A percentile compares a stretch with the other conserved stretches of the same genome.
phyloP scores from a whole-genome alignment of 1,284 basidiomycete genomes.

The Fomitopsis schrenkii region DNA sequence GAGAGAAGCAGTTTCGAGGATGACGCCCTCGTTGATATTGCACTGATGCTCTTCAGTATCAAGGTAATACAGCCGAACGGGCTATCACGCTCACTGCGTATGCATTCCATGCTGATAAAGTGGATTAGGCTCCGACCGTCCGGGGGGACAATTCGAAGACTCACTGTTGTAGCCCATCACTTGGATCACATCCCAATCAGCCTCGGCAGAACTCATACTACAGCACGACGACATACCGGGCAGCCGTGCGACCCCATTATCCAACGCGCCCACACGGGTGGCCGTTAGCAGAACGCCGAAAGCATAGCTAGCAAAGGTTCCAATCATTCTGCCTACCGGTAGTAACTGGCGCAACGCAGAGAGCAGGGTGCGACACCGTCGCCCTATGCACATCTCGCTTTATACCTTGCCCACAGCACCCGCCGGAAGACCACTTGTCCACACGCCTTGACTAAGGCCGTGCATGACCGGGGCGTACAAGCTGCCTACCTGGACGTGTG shows the following conservation, averaged over 20 bases:
- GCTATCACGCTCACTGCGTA: slow-evolving; percentile 19
- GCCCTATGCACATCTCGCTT: not conserved
- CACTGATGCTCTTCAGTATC: slow-evolving; percentile 20
- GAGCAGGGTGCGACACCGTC: too few relatives aligned
- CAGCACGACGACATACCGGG: slow-evolving; percentile 13
- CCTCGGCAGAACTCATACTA: not conserved
- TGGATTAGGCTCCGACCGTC: not conserved
- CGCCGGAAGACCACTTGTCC: not conserved
- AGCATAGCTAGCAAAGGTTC: not conserved
- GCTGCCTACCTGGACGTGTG: not conserved
- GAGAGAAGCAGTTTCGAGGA: slow-evolving; percentile 27
- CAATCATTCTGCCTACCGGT: not conserved
- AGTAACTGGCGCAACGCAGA: too few relatives aligned
- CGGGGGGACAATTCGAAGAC: slow-evolving; percentile 2
- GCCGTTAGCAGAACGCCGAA: not conserved
- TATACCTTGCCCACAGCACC: not conserved
- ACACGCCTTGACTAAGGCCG: not conserved
- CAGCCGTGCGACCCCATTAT: slow-evolving; percentile 18
- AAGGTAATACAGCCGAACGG: slow-evolving; percentile 5
- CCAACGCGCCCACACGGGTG: slow-evolving; percentile 1
- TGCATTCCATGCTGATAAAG: slow-evolving; percentile 28
- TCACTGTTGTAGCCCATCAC: slow-evolving; percentile 31
- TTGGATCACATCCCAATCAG: slow-evolving; percentile 1
- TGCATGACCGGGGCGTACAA: not conserved
- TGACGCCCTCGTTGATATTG: slow-evolving; percentile 31